Base-by-base conservation (phyloP, 768 basidiomycete genomes). In the Phlegmacium glaucopus region DNA sequence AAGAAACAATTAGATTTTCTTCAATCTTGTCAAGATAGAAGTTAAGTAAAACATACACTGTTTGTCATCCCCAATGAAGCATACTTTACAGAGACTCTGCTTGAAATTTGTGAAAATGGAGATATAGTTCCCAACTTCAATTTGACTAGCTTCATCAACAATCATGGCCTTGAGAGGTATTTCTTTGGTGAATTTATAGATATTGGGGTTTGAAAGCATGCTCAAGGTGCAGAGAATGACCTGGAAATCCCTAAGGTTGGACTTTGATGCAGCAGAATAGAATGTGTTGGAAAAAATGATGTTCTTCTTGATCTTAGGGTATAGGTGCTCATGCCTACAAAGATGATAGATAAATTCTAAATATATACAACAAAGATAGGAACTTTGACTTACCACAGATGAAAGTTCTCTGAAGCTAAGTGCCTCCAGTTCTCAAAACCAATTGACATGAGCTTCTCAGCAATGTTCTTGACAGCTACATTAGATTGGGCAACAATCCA, bases 401-500 rank as follows among this genome's bases (percentile, higher is more conserved):
- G 74, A 58, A 91, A 93, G 0, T 83, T 66, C 57, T 62, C 66
- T 1, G 90, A 85, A n/a, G 90, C 84, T 4, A 92, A 60, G 2
- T 93, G 70, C 50, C 70, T 81, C 77, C 82, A 93, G 8, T 76
- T 53, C 3, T 54, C 36, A 49, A 88, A 79, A 0, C 67, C 72
- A 58, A 77, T 68, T 7, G 73, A 63, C 15, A 71, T 63, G n/a
- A 93, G 67, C 67, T 90, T 89, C 58, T 88, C 85, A 44, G 87
- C 90, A 67, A 93, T 91, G 54, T 93, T 92, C 64, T 90, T 91
- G 16, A 92, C 90, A 39, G 87, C 90, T 40, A 92, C 80, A 70
- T 93, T 93, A n/a, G 85, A 87, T 58, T 93, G 87, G 28, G 90
- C 87, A 58, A 90, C 70, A 6, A 93, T 77, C 86, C 88, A 93